Evolutionary conservation across 805 yeast species (phyloP), one percentile per base, ranked within the genome.

Genomic region (Deakozyma indianensis): DNA sequence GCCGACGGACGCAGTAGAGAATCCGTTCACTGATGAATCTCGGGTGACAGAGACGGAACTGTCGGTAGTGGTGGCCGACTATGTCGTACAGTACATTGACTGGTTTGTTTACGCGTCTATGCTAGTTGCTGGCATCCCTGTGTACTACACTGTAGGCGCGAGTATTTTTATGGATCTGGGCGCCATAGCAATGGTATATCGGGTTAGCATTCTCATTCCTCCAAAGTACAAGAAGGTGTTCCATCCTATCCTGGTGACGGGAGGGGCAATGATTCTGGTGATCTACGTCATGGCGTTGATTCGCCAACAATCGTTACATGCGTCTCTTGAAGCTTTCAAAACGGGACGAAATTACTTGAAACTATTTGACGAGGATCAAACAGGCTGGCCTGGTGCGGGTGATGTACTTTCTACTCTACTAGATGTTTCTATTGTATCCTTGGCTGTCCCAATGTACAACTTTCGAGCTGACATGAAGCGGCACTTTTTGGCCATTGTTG

Each of bases 391-490:
- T 0, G 94, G 94, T 0, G 83, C 88, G 14, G 94, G 94, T 2
- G 94, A 83, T 56, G 66, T 83, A 16, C 67, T 83, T 35, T 58
- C 78, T 3, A 72, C 87, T 0, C 59, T 83, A 51, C 78, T 83
- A 81, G 92, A 83, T 54, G 71, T 81, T 5, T 75, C 86, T 1
- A 83, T 83, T 60, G 87, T 81, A 1, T 74, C 90, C 1, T 66
- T 83, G 40, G 74, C 88, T 21, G 62, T 83, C 43, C 87, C 94
- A 2, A 80, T 83, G 85, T 83, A 72, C 60, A 74, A 81, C 5
- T 83, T 81, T 60, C 63, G 92, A 43, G 62, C 61, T 15, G 94
- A 83, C 53, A 69, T 83, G 50, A 59, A 65, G 23, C 68, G 69
- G 43, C 80, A 81, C 54, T 78, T 77, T 51, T 60, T 75, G 57